Evolutionary conservation across 805 yeast species (phyloP), one percentile per base, ranked within the genome.

Genomic region (Candida caryicola): DNA sequence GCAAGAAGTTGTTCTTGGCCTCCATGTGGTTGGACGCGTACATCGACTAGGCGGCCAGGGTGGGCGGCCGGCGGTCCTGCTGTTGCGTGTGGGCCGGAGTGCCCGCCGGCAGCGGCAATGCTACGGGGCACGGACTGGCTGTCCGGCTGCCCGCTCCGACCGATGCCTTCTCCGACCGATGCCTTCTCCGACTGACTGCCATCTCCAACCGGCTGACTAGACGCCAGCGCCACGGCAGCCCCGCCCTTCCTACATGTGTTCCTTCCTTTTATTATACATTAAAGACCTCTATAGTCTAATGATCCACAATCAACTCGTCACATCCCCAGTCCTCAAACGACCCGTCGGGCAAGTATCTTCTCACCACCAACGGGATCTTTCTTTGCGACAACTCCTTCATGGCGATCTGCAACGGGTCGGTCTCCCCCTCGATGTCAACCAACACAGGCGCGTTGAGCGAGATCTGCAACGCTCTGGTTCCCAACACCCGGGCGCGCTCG

Each of bases 291-390:
- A 17, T 9, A 25, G 17, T 5, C 57, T 66, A 79, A 55, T 73
- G 79, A 62, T 93, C 98, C 40, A 90, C 86, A 58, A 93, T 90
- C 57, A 93, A 76, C 67, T 93, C 99, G 63, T 93, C 98, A 56
- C 96, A 93, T 37, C 96, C 95, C 99, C 99, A 93, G 60, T 93
- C 99, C 68, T 93, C 99, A 56, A 80, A 91, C 37, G 95, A 79
- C 4, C 98, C 96, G 60, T 95, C 99, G 3, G 99, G 99, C 51
- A 93, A 74, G 59, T 88, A 95, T 65, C 99, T 77, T 76, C 99
- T 81, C 34, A 93, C 86, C 32, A 95, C 95, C 54, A 93, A 74
- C 1, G 99, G 99, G 40, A 95, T 89, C 62, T 90, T 93, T 64
- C 86, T 81, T 64, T 93, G 98, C 1, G 95, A 79, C 46, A 93